Conservation (phyloP, 208 protist genomes). For the Acanthamoeba triangularis region DNA sequence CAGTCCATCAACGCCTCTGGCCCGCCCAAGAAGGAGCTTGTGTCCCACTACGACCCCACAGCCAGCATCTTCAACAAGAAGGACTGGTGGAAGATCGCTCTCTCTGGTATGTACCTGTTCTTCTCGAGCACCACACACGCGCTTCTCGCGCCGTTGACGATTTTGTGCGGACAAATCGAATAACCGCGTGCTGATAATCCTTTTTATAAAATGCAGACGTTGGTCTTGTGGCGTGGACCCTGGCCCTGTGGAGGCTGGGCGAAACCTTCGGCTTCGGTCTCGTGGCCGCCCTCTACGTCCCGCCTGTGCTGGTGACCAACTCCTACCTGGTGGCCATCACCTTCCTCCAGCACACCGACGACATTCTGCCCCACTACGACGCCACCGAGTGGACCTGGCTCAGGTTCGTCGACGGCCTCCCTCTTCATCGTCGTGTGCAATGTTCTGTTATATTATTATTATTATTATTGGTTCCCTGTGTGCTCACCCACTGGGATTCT, state of each 20-base stretch:
- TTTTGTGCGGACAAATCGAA: no score
- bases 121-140: background rate
- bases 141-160: background rate
- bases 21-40: background rate
- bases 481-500: background rate
- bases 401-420: conserved; percentile 71
- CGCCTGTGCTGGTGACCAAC: conserved; percentile 95
- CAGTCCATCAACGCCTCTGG: conserved; percentile 67
- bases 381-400: conserved; percentile 95
- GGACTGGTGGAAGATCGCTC: conserved; percentile 15
- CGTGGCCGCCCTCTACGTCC: conserved; percentile 34
- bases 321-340: conserved; percentile 96
- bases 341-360: conserved; percentile 96
- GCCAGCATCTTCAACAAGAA: conserved; percentile 74
- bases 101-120: background rate
- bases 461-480: background rate
- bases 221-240: conserved; percentile 89
- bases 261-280: conserved; percentile 89
- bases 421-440: background rate
- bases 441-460: no score
- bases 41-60: conserved; percentile 71
- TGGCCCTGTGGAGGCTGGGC: conserved; percentile 83
- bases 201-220: conserved; percentile 85
- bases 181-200: no score
- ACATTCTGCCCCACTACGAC: conserved; percentile 95